Percentiles rank a stretch among this genome's conserved stretches.
Evolutionary conservation across 2,329 filamentous ascomycete species (phyloP).

Genomic region (Niveomyces coronatus): DNA sequence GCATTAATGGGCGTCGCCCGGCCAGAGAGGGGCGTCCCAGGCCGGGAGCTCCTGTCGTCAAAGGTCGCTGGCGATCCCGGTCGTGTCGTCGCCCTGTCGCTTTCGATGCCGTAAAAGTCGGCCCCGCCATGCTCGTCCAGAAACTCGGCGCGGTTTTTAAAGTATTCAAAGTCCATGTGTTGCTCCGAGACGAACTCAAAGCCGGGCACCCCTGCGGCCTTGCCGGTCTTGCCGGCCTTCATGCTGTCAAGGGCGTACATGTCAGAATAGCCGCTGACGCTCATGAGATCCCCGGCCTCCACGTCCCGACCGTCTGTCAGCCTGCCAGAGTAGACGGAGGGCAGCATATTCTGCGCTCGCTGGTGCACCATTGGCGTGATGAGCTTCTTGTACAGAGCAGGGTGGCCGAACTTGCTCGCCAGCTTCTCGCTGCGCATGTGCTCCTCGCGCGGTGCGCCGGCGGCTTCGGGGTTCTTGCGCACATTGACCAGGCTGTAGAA

Average conservation of each 20-base stretch:
- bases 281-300: slow-evolving; percentile 44
- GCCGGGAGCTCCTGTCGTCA: slow-evolving; percentile 37
- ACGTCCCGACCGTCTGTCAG: slow-evolving; percentile 55
- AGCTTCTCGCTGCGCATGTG: slow-evolving; percentile 56
- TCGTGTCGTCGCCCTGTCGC: slow-evolving; percentile 31
- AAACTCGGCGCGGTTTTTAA: slow-evolving; percentile 84
- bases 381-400: slow-evolving; percentile 76
- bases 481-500: slow-evolving; percentile 65
- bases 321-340: slow-evolving; percentile 77
- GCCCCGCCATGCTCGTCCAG: slow-evolving; percentile 77
- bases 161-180: slow-evolving; percentile 83
- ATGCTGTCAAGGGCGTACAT: slow-evolving; percentile 74
- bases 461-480: slow-evolving; percentile 33
- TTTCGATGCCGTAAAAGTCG: slow-evolving; percentile 52
- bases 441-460: slow-evolving; percentile 40
- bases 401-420: slow-evolving; percentile 76
- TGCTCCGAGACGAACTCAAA: slow-evolving; percentile 87
- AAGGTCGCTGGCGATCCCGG: slow-evolving; percentile 51
- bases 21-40: slow-evolving; percentile 35
- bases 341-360: slow-evolving; percentile 76
- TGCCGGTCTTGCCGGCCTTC: slow-evolving; percentile 43
- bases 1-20: slow-evolving; percentile 25
- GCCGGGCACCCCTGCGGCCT: slow-evolving; percentile 45
- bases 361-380: slow-evolving; percentile 94
- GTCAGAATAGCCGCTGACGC: slow-evolving; percentile 68